Percentiles rank a stretch among this genome's conserved stretches.
phyloP scores from a whole-genome alignment of 345 rosid genomes.

The Geranium rotundifolium region DNA sequence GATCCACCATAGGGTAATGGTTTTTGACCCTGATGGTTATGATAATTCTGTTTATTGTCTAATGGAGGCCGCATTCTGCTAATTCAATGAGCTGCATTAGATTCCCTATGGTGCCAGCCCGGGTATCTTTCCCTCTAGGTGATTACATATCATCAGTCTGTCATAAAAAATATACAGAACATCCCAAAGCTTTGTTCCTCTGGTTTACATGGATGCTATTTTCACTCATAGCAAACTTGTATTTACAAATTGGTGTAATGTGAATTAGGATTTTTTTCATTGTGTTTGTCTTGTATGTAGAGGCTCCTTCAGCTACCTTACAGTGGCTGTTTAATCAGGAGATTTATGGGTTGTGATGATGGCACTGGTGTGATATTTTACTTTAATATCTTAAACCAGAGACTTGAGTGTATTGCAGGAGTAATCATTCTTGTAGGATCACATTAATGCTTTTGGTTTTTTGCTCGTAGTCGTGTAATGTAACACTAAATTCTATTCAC shows the following conservation, averaged over 20 bases:
- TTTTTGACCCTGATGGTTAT: neutral
- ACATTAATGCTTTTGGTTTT: neutral
- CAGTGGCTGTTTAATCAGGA: neutral
- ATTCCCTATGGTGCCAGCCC: conserved; percentile 12
- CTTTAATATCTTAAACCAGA: neutral
- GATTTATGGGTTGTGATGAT: neutral
- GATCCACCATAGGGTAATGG: neutral
- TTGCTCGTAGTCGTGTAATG: neutral
- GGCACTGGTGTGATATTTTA: neutral
- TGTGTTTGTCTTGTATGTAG: neutral
- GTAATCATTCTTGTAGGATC: neutral
- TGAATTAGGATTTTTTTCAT: conserved; percentile 14
- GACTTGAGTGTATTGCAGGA: neutral
- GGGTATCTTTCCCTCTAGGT: conserved; percentile 19
- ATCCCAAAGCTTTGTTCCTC: conserved; percentile 18
- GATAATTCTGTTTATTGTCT: neutral
- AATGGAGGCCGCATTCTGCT: conserved; percentile 10
- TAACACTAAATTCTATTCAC: no score
- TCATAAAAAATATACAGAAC: conserved; percentile 20
- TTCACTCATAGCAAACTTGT: conserved; percentile 28
- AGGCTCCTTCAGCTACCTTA: neutral
- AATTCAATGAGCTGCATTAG: conserved; percentile 18
- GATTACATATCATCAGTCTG: conserved; percentile 25
- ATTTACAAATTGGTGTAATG: conserved; percentile 26
- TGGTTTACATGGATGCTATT: conserved; percentile 36